A percentile compares a stretch with the other conserved stretches of the same genome.
Conservation (phyloP, 768 basidiomycete genomes). For the Lanmaoa rubissima region DNA sequence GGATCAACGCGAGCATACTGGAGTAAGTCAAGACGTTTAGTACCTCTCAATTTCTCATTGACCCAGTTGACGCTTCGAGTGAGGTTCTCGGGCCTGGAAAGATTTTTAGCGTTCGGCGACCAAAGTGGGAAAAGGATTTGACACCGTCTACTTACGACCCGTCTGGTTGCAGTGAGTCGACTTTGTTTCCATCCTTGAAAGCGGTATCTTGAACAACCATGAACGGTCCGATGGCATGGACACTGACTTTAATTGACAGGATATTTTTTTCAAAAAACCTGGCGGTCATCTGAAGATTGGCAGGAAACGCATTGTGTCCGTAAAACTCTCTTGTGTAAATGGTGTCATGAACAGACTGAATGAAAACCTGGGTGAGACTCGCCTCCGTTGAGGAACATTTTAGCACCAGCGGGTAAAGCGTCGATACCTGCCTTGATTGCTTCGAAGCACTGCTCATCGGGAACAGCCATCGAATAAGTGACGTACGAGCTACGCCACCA, state of each 20-base stretch:
- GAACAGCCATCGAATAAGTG: background rate
- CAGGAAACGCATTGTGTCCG: slow-evolving; percentile 37
- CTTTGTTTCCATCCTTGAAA: slow-evolving; percentile 14
- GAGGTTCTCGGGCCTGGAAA: slow-evolving; percentile 29
- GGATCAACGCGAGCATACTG: slow-evolving; percentile 49
- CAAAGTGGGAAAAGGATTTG: too few relatives aligned
- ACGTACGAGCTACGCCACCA: background rate
- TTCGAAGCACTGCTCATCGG: slow-evolving; percentile 40
- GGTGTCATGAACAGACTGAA: too few relatives aligned
- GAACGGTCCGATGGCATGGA: too few relatives aligned
- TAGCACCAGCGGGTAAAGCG: slow-evolving; percentile 41
- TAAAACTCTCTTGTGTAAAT: slow-evolving; percentile 47
- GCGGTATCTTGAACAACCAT: too few relatives aligned
- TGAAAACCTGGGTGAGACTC: slow-evolving; percentile 1
- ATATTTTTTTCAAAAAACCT: slow-evolving; percentile 44
- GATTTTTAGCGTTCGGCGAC: too few relatives aligned
- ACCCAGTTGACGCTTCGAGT: slow-evolving; percentile 45
- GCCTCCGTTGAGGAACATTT: slow-evolving; percentile 54
- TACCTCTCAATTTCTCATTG: slow-evolving; percentile 45
- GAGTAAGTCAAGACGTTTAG: slow-evolving; percentile 60
- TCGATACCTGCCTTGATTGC: slow-evolving; percentile 44
- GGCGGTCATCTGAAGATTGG: slow-evolving; percentile 48
- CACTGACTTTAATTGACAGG: slow-evolving; percentile 35
- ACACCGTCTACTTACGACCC: slow-evolving; percentile 28
- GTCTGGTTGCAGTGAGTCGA: slow-evolving; percentile 10